Conservation (phyloP, 2,329 filamentous ascomycete genomes). For the Aulographum hederae region DNA sequence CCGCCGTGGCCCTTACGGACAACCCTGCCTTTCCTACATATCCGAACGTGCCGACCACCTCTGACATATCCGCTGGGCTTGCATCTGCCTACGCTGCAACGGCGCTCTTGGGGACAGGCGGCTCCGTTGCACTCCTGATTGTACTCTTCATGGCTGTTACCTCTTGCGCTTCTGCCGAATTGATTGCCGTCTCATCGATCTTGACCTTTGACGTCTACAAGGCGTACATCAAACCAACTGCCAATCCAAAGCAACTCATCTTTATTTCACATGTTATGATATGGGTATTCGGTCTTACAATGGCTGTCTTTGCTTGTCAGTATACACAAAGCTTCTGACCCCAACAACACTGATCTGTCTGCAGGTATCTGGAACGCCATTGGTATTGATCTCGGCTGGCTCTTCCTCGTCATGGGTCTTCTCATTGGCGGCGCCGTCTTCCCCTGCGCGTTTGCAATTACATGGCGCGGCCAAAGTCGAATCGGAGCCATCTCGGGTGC, state of each 20-base stretch:
- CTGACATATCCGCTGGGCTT: slow-evolving; percentile 13
- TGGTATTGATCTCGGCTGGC: slow-evolving; percentile 22
- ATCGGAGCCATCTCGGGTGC: slow-evolving; percentile 16
- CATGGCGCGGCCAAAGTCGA: slow-evolving; percentile 17
- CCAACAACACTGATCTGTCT: too few species aligned
- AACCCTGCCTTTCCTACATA: slow-evolving; percentile 26
- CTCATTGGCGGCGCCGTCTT: slow-evolving; percentile 24
- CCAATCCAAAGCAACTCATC: slow-evolving; percentile 17
- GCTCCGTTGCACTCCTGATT: slow-evolving; percentile 12
- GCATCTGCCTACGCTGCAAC: slow-evolving; percentile 13
- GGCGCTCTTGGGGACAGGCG: slow-evolving; percentile 13
- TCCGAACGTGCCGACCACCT: slow-evolving; percentile 12
- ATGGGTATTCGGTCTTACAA: slow-evolving; percentile 20
- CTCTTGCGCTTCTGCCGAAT: slow-evolving; percentile 16
- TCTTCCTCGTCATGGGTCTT: slow-evolving; percentile 22
- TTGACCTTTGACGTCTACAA: slow-evolving; percentile 27
- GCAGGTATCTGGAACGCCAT: slow-evolving; percentile 6
- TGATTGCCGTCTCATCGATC: slow-evolving; percentile 21
- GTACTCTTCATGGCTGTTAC: slow-evolving; percentile 17
- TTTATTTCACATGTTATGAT: slow-evolving; percentile 22
- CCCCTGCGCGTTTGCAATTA: slow-evolving; percentile 17
- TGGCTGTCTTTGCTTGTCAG: slow-evolving; percentile 20
- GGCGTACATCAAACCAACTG: slow-evolving; percentile 20
- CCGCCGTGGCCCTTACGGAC: slow-evolving; percentile 24
- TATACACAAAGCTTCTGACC: too few species aligned